Conservation (phyloP, 2,329 filamentous ascomycete species). For the Penicillium sp. region DNA sequence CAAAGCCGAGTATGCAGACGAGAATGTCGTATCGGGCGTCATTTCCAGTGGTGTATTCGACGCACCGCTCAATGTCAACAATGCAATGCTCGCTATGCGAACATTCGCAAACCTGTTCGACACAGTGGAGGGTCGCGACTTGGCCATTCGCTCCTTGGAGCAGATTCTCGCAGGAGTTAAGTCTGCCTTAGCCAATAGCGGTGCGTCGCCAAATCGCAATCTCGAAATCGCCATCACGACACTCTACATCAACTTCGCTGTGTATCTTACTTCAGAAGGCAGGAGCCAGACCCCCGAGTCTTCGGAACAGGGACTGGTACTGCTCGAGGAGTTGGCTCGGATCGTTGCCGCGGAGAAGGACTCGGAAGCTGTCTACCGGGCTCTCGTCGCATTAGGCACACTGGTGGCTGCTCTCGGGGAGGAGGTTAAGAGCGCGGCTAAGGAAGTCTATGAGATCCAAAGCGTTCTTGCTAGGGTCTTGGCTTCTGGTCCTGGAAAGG, state of each 20-base stretch:
- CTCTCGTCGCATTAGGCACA: slow-evolving; percentile 81
- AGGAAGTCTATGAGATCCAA: slow-evolving; percentile 58
- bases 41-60: slow-evolving; percentile 61
- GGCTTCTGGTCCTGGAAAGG: slow-evolving; percentile 53
- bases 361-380: slow-evolving; percentile 79
- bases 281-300: slow-evolving; percentile 43
- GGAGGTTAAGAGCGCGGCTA: slow-evolving; percentile 60
- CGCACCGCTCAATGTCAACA: slow-evolving; percentile 69
- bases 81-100: slow-evolving; percentile 82
- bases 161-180: slow-evolving; percentile 65
- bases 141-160: slow-evolving; percentile 62
- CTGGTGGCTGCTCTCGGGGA: slow-evolving; percentile 62
- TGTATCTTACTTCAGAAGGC: slow-evolving; percentile 62
- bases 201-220: slow-evolving; percentile 67
- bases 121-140: slow-evolving; percentile 68
- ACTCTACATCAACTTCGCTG: slow-evolving; percentile 79
- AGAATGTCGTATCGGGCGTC: slow-evolving; percentile 64
- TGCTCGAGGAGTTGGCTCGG: slow-evolving; percentile 64
- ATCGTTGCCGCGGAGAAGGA: slow-evolving; percentile 70
- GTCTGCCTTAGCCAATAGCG: slow-evolving; percentile 58
- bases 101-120: slow-evolving; percentile 82
- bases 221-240: slow-evolving; percentile 81
- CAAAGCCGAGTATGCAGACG: slow-evolving; percentile 55
- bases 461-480: slow-evolving; percentile 51
- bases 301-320: slow-evolving; percentile 51